Evolutionary conservation across 2,329 filamentous ascomycete genomes (phyloP).

Genomic region (Diplodia scrobiculata): DNA sequence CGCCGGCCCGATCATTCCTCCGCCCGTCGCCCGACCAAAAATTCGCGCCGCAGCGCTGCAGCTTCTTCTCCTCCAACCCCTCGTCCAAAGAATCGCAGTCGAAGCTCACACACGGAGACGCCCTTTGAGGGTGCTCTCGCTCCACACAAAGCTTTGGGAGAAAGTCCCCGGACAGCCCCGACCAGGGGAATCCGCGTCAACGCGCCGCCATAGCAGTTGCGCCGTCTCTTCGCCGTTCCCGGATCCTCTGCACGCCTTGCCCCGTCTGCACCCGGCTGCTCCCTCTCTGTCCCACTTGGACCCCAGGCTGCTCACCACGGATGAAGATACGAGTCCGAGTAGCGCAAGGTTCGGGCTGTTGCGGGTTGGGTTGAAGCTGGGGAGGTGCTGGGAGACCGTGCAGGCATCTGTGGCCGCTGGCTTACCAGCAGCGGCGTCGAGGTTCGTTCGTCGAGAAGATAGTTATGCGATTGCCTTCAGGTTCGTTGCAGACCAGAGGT

Average conservation of each 20-base stretch:
- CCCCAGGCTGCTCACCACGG: slow-evolving; percentile 24
- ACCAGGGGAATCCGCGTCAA: slow-evolving; percentile 74
- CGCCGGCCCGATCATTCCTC: slow-evolving; percentile 18
- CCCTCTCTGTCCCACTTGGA: not conserved
- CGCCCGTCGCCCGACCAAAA: slow-evolving; percentile 5
- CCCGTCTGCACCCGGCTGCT: slow-evolving; percentile 52
- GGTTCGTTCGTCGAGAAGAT: slow-evolving; percentile 88
- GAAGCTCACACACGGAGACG: slow-evolving; percentile 88
- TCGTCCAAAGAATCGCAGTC: slow-evolving; percentile 99
- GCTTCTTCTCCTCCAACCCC: slow-evolving; percentile 62
- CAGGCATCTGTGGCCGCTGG: slow-evolving; percentile 29
- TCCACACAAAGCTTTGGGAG: slow-evolving; percentile 80
- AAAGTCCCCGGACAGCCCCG: slow-evolving; percentile 98
- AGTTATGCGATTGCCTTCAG: slow-evolving; percentile 95
- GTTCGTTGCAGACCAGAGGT: slow-evolving; percentile 57
- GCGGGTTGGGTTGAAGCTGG: slow-evolving; percentile 30
- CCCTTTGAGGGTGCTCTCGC: slow-evolving; percentile 45
- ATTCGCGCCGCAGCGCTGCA: not conserved
- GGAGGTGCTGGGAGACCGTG: slow-evolving; percentile 40
- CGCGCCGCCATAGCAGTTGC: slow-evolving; percentile 99
- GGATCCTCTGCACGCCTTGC: slow-evolving; percentile 53
- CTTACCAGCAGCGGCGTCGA: slow-evolving; percentile 41
- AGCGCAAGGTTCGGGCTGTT: slow-evolving; percentile 32
- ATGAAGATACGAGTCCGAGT: slow-evolving; percentile 33
- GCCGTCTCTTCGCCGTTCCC: slow-evolving; percentile 70